These are phyloP conservation scores for Decorospora gaudefroyi DNA, from an alignment of 2,329 filamentous ascomycete genomes.

Conservation along the genomic window DNA sequence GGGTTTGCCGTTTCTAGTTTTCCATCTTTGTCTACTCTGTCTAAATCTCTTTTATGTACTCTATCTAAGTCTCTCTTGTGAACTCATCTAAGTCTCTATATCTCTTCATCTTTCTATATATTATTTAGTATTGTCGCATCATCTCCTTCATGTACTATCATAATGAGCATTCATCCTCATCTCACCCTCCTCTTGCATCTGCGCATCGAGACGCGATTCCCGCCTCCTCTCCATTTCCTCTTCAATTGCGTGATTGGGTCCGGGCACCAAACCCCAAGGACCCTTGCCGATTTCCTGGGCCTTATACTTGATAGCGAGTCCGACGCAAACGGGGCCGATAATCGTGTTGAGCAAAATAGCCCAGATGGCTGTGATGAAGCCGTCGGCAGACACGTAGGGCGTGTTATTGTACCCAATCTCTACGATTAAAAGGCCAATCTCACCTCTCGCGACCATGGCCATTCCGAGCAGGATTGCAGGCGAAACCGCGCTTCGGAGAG, in stretches of 20 bases:
- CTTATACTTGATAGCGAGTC: conserved; percentile 29
- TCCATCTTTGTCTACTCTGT: too few species aligned
- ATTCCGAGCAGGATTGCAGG: conserved; percentile 26
- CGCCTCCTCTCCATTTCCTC: conserved; percentile 1
- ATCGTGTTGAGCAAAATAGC: conserved; percentile 34
- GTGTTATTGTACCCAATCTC: conserved; percentile 39
- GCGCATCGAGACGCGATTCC: conserved; percentile 4
- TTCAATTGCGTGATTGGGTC: conserved; percentile 10
- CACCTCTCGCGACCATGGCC: conserved; percentile 36
- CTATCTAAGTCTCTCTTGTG: too few species aligned
- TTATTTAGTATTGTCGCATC: too few species aligned
- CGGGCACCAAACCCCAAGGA: conserved; percentile 15
- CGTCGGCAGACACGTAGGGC: conserved; percentile 27
- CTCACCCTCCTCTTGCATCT: conserved; percentile 9
- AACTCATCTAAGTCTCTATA: too few species aligned
- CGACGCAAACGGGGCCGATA: conserved; percentile 30
- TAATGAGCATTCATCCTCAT: conserved; percentile 7
- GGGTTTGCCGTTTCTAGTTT: too few species aligned
- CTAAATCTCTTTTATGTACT: too few species aligned
- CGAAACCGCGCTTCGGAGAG: conserved; percentile 11
- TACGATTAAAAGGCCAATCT: conserved; percentile 38
- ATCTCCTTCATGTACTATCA: too few species aligned
- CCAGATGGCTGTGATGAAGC: conserved; percentile 34
- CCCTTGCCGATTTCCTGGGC: conserved; percentile 25
- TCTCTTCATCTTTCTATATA: too few species aligned